phyloP scores from a whole-genome alignment of 2,329 filamentous ascomycete genomes.

The Beauveria brongniartii region DNA sequence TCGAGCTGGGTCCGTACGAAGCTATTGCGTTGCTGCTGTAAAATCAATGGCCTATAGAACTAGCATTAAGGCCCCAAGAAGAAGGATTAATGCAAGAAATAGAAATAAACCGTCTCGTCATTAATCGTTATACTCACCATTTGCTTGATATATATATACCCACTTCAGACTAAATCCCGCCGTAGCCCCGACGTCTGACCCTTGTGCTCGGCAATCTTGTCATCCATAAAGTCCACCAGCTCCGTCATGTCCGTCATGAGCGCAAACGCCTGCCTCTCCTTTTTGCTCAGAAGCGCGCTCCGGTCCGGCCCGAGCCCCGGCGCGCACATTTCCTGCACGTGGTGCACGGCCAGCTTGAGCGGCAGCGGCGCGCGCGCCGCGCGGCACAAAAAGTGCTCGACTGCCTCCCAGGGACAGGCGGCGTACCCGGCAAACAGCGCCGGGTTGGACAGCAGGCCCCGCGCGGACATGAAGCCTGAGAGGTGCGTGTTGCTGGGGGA shows the following conservation, averaged over 20 bases:
- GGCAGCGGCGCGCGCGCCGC: constrained; percentile 51
- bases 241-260: constrained; percentile 46
- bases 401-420: constrained; percentile 52
- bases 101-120: not conserved
- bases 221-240: constrained; percentile 53
- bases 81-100: too few species aligned
- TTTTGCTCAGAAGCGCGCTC: constrained; percentile 44
- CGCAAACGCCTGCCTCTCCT: constrained; percentile 44
- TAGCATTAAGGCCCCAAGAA: too few species aligned
- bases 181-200: constrained; percentile 23
- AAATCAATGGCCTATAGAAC: not conserved
- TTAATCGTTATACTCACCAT: not conserved
- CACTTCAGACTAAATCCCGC: constrained; percentile 15
- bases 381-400: constrained; percentile 54
- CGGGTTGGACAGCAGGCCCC: constrained; percentile 60
- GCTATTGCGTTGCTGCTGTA: constrained; percentile 26
- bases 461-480: constrained; percentile 61
- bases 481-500: constrained; percentile 39
- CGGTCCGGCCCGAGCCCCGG: constrained; percentile 48
- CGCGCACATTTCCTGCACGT: constrained; percentile 58
- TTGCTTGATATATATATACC: not conserved
- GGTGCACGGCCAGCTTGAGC: constrained; percentile 56
- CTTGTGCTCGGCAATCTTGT: constrained; percentile 31
- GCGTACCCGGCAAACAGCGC: constrained; percentile 52
- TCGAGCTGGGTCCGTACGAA: constrained; percentile 30